A percentile compares a stretch with the other conserved stretches of the same genome.
Evolutionary conservation across 2,329 filamentous ascomycete genomes (phyloP).

Genomic region (Paraphaeosphaeria minitans): DNA sequence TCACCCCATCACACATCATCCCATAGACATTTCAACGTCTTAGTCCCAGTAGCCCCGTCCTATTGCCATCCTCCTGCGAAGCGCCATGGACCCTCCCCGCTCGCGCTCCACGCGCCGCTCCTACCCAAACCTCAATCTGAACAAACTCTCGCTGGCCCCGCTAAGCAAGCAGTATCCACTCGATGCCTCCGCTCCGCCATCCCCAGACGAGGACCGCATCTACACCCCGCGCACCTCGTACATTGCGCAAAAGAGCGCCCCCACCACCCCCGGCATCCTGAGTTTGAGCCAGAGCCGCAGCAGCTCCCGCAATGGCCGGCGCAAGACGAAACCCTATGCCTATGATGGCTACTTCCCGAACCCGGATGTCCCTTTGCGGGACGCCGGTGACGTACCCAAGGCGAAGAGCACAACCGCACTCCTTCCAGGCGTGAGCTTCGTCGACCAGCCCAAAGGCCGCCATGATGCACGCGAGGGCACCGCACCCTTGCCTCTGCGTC

Average conservation of each 20-base stretch:
- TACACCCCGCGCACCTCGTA: slow-evolving; percentile 50
- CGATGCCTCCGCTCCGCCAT: slow-evolving; percentile 48
- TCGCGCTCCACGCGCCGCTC: slow-evolving; percentile 54
- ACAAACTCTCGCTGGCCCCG: slow-evolving; percentile 65
- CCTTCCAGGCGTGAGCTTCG: slow-evolving; percentile 37
- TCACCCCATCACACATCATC: slow-evolving; percentile 10
- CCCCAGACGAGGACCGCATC: slow-evolving; percentile 33
- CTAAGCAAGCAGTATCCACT: slow-evolving; percentile 61
- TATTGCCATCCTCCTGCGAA: not conserved
- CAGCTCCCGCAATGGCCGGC: slow-evolving; percentile 44
- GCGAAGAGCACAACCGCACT: slow-evolving; percentile 54
- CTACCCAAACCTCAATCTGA: slow-evolving; percentile 63
- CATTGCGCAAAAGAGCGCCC: slow-evolving; percentile 55
- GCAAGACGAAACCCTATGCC: slow-evolving; percentile 29
- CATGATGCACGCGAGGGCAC: slow-evolving; percentile 41
- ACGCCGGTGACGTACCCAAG: slow-evolving; percentile 49
- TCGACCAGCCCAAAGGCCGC: slow-evolving; percentile 19
- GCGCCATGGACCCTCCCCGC: slow-evolving; percentile 28
- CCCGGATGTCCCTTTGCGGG: slow-evolving; percentile 27
- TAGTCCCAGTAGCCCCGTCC: slow-evolving; percentile 24
- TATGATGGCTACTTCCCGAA: slow-evolving; percentile 42
- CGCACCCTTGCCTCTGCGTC: slow-evolving; percentile 33
- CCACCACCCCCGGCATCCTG: slow-evolving; percentile 55
- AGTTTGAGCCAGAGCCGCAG: slow-evolving; percentile 48
- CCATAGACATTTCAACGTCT: not conserved